These are phyloP conservation scores for Sugiyamaella xylanicola DNA, from an alignment of 1,139 yeast genomes.

Conservation along the genomic window DNA sequence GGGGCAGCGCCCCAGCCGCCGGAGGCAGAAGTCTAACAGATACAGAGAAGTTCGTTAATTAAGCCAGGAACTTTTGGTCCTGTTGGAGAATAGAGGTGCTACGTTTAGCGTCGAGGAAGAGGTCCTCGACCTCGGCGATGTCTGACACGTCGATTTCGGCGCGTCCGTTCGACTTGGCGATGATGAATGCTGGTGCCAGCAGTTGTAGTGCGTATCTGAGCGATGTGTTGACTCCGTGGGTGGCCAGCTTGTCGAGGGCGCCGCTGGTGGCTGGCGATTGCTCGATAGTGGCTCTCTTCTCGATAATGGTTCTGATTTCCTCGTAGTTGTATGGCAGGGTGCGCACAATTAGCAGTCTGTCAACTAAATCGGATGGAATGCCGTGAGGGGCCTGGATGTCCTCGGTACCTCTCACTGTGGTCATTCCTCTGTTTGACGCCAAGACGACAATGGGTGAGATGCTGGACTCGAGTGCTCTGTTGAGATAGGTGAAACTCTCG, in stretches of 20 bases:
- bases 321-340: constrained; percentile 84
- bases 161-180: constrained; percentile 74
- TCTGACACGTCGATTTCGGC: constrained; percentile 68
- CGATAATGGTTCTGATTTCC: constrained; percentile 79
- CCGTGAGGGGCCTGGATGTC: constrained; percentile 94
- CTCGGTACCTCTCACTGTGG: constrained; percentile 89
- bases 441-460: constrained; percentile 94
- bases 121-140: constrained; percentile 79
- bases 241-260: constrained; percentile 73
- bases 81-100: constrained; percentile 74
- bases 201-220: constrained; percentile 90
- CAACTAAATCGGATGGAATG: constrained; percentile 91
- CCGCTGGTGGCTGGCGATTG: constrained; percentile 61
- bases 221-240: constrained; percentile 72
- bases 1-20: constrained; percentile 4
- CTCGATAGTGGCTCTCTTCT: constrained; percentile 79
- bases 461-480: constrained; percentile 86
- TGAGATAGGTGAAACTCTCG: constrained; percentile 91
- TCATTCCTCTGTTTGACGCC: constrained; percentile 93
- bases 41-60: constrained; percentile 15
- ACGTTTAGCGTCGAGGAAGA: constrained; percentile 87
- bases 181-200: constrained; percentile 85
- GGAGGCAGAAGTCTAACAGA: not conserved
- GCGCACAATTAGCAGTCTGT: constrained; percentile 85
- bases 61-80: constrained; percentile 36